Conservation (phyloP, 2,329 filamentous ascomycete species). For the Cucurbitaria berberidis region DNA sequence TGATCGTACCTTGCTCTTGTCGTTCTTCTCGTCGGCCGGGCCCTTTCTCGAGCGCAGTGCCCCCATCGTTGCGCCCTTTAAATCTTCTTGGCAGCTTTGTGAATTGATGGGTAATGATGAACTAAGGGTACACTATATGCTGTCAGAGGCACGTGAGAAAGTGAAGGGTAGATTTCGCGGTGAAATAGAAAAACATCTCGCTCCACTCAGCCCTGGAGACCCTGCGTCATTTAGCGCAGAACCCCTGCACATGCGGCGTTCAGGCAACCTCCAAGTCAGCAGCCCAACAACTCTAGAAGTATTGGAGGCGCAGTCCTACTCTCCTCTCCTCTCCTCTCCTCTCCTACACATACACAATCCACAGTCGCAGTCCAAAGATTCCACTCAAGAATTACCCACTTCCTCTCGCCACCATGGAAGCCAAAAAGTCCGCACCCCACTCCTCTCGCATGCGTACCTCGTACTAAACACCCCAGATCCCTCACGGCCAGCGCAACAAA, state of each 20-base stretch:
- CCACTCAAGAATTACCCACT: neutral
- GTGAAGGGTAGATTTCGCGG: neutral
- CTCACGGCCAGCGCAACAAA: slow-evolving; percentile 9
- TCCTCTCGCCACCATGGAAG: slow-evolving; percentile 4
- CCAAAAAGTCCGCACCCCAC: slow-evolving; percentile 4
- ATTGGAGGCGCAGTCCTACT: no score
- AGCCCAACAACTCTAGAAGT: no score
- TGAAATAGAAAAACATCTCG: slow-evolving; percentile 3
- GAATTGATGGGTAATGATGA: neutral
- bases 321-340: neutral
- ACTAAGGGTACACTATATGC: neutral
- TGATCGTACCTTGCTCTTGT: slow-evolving; percentile 15
- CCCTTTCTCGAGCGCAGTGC: slow-evolving; percentile 10
- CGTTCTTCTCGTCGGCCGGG: slow-evolving; percentile 3
- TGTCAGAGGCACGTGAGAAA: neutral
- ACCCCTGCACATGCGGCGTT: slow-evolving; percentile 10
- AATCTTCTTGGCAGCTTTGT: neutral
- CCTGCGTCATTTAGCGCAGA: slow-evolving; percentile 26
- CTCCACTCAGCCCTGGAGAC: no score
- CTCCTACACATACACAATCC: neutral
- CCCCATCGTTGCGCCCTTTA: neutral
- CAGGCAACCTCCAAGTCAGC: slow-evolving; percentile 6
- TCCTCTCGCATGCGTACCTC: neutral
- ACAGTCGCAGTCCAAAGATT: neutral
- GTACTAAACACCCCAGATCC: slow-evolving; percentile 9